Evolutionary conservation across 495 filamentous ascomycete genomes (phyloP).

Genomic region (Penicillium robsamsonii): DNA sequence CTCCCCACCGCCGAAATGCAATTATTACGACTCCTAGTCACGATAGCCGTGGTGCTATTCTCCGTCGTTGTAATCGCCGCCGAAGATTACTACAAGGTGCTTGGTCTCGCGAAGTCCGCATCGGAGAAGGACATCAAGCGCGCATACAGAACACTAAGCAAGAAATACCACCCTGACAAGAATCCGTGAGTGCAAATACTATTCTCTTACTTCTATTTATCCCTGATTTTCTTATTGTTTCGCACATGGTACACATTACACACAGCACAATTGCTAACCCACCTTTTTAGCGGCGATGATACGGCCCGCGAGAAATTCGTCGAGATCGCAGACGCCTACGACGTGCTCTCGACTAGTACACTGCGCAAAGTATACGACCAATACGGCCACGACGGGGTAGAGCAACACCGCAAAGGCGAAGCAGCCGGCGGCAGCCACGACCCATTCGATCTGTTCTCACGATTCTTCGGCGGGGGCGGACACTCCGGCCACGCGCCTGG

Average conservation of each 20-base stretch:
- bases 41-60: constrained; percentile 27
- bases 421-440: constrained; percentile 63
- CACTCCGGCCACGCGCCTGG: constrained; percentile 74
- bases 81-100: constrained; percentile 92
- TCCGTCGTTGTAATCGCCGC: constrained; percentile 49
- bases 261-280: background rate
- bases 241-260: background rate
- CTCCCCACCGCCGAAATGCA: constrained; percentile 19
- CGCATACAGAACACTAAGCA: constrained; percentile 90
- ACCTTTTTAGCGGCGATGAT: constrained; percentile 61
- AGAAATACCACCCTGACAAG: constrained; percentile 98
- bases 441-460: constrained; percentile 94
- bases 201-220: background rate
- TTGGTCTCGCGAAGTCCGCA: constrained; percentile 77
- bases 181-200: constrained; percentile 69
- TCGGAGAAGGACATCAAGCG: constrained; percentile 90
- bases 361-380: constrained; percentile 92
- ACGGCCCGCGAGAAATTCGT: constrained; percentile 89
- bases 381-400: constrained; percentile 86
- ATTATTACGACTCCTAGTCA: constrained; percentile 20
- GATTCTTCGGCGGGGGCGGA: constrained; percentile 92
- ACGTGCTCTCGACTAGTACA: constrained; percentile 78
- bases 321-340: constrained; percentile 93
- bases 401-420: constrained; percentile 76
- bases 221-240: background rate